phyloP scores from a whole-genome alignment of 257 asterid species.

The Nicotiana sylvestris region DNA sequence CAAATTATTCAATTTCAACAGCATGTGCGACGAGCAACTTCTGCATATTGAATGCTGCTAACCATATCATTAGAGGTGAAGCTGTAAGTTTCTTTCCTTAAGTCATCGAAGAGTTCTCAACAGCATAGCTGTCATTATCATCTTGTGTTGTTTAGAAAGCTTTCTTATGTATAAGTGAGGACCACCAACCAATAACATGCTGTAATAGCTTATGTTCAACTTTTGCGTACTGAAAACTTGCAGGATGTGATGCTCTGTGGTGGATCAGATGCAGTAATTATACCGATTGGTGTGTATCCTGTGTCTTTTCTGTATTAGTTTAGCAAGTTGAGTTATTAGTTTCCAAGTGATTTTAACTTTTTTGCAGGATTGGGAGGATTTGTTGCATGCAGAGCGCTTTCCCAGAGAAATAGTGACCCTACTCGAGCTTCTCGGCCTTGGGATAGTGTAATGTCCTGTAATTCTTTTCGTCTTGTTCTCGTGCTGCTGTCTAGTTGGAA shows the following conservation, averaged over 20 bases:
- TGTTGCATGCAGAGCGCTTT: constrained; percentile 69
- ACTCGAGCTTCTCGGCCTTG: constrained; percentile 70
- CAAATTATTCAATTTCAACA: constrained; percentile 62
- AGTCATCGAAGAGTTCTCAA: not conserved
- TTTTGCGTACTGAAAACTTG: not conserved
- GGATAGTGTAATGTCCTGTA: constrained; percentile 31
- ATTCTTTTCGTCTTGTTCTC: not conserved
- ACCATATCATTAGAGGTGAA: constrained; percentile 63
- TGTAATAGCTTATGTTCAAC: not conserved
- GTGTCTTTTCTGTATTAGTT: not conserved
- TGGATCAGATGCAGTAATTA: constrained; percentile 61
- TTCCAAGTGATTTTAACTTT: not conserved
- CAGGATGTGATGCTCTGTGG: constrained; percentile 63
- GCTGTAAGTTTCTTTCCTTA: constrained; percentile 28
- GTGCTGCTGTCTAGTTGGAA: not conserved
- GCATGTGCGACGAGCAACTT: constrained; percentile 74
- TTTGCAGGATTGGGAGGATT: constrained; percentile 50
- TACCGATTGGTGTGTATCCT: constrained; percentile 32
- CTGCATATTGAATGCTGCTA: constrained; percentile 65
- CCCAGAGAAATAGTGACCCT: constrained; percentile 68
- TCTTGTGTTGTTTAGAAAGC: not conserved
- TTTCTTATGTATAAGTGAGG: not conserved
- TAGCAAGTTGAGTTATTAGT: not conserved
- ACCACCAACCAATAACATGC: not conserved
- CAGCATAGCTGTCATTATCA: not conserved